phyloP scores from a whole-genome alignment of 148 eudicot species.

The Rhododendron vialii region DNA sequence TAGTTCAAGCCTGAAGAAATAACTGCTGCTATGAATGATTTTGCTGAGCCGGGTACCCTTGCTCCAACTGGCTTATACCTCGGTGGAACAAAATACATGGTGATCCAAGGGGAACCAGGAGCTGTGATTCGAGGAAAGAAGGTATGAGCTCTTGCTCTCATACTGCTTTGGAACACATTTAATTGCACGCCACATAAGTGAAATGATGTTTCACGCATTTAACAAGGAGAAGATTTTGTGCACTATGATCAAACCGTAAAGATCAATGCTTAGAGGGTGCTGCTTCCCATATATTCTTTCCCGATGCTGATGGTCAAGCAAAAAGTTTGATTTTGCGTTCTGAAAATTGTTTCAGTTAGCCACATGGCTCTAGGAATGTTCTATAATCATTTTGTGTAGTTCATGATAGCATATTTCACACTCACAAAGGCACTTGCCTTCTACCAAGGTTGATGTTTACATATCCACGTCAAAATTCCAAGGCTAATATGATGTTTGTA shows the following conservation, averaged over 20 bases:
- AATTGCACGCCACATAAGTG: neutral
- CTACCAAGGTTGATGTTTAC: neutral
- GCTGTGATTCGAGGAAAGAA: constrained; percentile 80
- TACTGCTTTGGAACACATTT: neutral
- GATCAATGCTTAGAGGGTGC: too few species aligned
- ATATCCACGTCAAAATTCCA: neutral
- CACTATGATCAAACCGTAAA: neutral
- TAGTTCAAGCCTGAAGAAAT: constrained; percentile 59
- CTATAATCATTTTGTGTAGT: neutral
- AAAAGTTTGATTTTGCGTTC: neutral
- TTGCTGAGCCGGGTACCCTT: constrained; percentile 52
- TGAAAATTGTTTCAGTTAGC: neutral
- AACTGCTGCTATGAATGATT: constrained; percentile 41
- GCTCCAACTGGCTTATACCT: constrained; percentile 73
- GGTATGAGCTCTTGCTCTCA: constrained; percentile 24
- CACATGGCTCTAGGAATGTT: neutral
- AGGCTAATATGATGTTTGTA: neutral
- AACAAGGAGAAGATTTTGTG: neutral
- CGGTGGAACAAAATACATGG: constrained; percentile 69
- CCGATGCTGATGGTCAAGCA: neutral
- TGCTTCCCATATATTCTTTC: neutral
- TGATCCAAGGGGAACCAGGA: constrained; percentile 69
- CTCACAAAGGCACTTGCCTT: neutral
- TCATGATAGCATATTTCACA: neutral
- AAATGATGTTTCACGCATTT: neutral